Evolutionary conservation across 345 rosid species (phyloP).

Genomic region (Lepidium africanum): DNA sequence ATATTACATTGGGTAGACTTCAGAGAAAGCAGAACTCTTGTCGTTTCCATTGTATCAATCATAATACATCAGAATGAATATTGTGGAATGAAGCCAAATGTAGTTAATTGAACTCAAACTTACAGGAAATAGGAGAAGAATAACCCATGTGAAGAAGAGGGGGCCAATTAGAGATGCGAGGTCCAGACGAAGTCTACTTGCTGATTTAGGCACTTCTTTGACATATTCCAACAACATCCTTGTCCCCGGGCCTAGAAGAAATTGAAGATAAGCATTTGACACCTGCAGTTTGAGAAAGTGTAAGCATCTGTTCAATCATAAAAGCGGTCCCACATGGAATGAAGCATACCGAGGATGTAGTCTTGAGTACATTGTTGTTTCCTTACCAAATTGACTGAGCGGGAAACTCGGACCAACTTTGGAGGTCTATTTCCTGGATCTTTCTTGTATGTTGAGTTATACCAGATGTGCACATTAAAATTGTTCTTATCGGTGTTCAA

Average conservation of each 20-base stretch:
- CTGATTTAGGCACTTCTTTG: conserved; percentile 72
- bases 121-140: conserved; percentile 71
- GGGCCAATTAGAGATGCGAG: conserved; percentile 71
- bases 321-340: not conserved
- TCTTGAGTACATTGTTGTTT: not conserved
- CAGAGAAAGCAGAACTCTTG: not conserved
- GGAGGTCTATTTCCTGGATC: not conserved
- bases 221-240: conserved; percentile 55
- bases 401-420: conserved; percentile 52
- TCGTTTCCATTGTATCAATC: not conserved
- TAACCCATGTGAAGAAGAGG: conserved; percentile 47
- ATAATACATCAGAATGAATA: not conserved
- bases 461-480: conserved; percentile 72
- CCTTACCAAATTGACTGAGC: conserved; percentile 69
- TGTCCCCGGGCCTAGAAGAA: conserved; percentile 42
- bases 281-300: conserved; percentile 38
- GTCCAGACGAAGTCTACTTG: conserved; percentile 40
- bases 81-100: too few relatives aligned
- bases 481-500: conserved; percentile 48
- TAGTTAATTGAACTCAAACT: conserved; percentile 9
- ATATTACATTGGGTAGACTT: not conserved
- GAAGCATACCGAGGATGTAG: not conserved
- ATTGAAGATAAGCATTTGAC: conserved; percentile 68
- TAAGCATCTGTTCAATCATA: conserved; percentile 31
- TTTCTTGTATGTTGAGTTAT: conserved; percentile 54